Conservation (phyloP, 176 grass and related monocot genomes). For the Saccharum officinarum region DNA sequence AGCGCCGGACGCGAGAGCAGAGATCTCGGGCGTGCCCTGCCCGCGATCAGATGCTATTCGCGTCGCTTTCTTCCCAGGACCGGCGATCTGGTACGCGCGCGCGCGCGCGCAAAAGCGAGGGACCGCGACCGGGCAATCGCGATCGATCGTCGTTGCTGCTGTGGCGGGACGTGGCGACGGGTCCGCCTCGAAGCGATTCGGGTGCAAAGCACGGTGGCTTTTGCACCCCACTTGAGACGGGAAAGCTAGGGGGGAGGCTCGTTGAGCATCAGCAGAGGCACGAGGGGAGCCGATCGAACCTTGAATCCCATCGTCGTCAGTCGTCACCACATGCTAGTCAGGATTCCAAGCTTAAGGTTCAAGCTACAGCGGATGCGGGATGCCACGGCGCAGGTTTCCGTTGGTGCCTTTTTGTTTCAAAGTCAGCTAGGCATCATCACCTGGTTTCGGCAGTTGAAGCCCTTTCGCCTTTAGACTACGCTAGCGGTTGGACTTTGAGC, state of each 20-base stretch:
- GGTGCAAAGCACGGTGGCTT: conserved; percentile 36
- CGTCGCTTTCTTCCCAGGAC: conserved; percentile 7
- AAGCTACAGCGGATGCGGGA: conserved; percentile 38
- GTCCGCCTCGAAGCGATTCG: conserved; percentile 27
- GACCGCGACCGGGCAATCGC: neutral
- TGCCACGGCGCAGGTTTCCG: neutral
- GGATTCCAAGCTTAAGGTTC: conserved; percentile 57
- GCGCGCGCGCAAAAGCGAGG: neutral
- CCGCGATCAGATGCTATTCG: conserved; percentile 43
- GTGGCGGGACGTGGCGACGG: neutral
- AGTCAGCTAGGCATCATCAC: neutral
- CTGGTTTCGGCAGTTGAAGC: neutral
- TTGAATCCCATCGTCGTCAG: neutral
- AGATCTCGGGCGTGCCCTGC: conserved; percentile 1
- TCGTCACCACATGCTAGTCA: neutral
- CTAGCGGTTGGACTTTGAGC: no score
- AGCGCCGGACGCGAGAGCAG: conserved; percentile 11
- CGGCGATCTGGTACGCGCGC: neutral
- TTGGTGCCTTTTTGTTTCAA: neutral
- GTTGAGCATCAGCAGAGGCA: neutral
- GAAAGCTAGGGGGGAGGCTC: neutral
- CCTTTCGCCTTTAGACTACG: no score
- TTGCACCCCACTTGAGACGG: neutral
- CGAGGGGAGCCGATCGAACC: neutral
- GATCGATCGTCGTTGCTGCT: neutral